These are phyloP conservation scores for Hericium erinaceus DNA, from an alignment of 768 basidiomycete genomes.

Conservation along the genomic window DNA sequence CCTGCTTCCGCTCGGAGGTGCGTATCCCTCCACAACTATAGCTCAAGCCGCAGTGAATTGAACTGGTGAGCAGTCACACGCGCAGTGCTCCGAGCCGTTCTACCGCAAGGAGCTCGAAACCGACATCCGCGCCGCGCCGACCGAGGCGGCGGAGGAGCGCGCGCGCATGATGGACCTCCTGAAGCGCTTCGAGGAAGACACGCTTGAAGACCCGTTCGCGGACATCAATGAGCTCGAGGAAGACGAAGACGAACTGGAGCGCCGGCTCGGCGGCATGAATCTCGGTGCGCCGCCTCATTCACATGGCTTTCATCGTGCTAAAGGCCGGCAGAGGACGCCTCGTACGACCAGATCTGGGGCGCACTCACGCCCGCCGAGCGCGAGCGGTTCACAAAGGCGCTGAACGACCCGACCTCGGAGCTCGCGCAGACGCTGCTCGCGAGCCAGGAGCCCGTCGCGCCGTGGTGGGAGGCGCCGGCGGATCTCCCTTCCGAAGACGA, in stretches of 20 bases:
- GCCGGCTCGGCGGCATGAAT: constrained; percentile 47
- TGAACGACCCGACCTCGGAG: constrained; percentile 55
- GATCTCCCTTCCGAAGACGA: neutral
- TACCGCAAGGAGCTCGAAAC: constrained; percentile 66
- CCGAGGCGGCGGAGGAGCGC: constrained; percentile 49
- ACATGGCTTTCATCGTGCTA: neutral
- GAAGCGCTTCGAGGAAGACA: constrained; percentile 63
- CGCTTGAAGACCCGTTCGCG: constrained; percentile 27
- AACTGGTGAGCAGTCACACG: constrained; percentile 38
- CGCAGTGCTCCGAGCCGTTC: constrained; percentile 73
- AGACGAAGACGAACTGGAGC: constrained; percentile 34
- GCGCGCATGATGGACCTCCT: constrained; percentile 61
- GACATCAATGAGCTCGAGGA: constrained; percentile 27
- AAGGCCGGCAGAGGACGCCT: constrained; percentile 36
- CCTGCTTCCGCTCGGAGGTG: constrained; percentile 57
- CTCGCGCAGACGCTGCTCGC: constrained; percentile 51
- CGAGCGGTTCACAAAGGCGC: constrained; percentile 45
- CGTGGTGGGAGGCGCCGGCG: constrained; percentile 62
- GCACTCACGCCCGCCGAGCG: constrained; percentile 53
- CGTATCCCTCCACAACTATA: neutral
- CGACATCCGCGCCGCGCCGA: constrained; percentile 48
- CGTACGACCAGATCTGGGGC: constrained; percentile 51
- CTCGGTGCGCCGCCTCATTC: constrained; percentile 36
- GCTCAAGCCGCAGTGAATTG: neutral
- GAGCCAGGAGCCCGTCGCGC: constrained; percentile 42